Percentiles rank a stretch among this genome's conserved stretches.
Conservation (phyloP, 495 filamentous ascomycete genomes). For the Thermothielavioides terrestris region DNA sequence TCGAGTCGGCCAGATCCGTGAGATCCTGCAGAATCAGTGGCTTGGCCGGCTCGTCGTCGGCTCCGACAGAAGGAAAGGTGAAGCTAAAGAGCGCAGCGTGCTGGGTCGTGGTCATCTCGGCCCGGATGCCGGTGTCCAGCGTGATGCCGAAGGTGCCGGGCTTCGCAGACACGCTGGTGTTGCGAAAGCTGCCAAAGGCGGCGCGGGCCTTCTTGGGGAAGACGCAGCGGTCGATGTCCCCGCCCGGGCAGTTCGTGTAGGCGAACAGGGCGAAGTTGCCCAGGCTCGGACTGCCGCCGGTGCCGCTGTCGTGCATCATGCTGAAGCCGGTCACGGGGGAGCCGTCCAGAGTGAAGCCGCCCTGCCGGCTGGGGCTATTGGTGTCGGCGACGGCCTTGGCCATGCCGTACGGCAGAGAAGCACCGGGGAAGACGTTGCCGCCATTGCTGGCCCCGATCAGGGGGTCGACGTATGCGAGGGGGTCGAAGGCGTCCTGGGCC, state of each 20-base stretch:
- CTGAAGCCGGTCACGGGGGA: conserved; percentile 57
- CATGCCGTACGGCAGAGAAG: conserved; percentile 67
- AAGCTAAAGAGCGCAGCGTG: conserved; percentile 63
- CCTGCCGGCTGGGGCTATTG: conserved; percentile 53
- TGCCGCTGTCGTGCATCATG: conserved; percentile 62
- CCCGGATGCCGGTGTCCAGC: conserved; percentile 48
- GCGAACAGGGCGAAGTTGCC: conserved; percentile 72
- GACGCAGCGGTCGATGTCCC: conserved; percentile 54
- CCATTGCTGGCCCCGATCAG: conserved; percentile 52
- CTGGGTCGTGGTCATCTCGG: conserved; percentile 61
- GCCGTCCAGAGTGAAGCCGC: conserved; percentile 62
- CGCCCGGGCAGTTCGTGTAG: conserved; percentile 53
- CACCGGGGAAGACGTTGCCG: conserved; percentile 71
- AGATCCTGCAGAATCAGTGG: conserved; percentile 59
- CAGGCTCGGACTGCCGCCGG: conserved; percentile 57
- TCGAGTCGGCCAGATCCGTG: conserved; percentile 55
- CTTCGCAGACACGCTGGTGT: conserved; percentile 45
- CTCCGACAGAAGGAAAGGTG: conserved; percentile 44
- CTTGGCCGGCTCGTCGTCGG: conserved; percentile 33
- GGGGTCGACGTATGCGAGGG: conserved; percentile 42
- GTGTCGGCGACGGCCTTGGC: conserved; percentile 72
- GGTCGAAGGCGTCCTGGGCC: conserved; percentile 25
- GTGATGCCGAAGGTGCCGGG: conserved; percentile 62
- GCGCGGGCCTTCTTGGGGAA: conserved; percentile 45
- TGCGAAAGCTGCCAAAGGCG: conserved; percentile 32